A percentile compares a stretch with the other conserved stretches of the same genome.
Evolutionary conservation across 495 filamentous ascomycete genomes (phyloP).

Genomic region (Pseudevernia furfuracea): DNA sequence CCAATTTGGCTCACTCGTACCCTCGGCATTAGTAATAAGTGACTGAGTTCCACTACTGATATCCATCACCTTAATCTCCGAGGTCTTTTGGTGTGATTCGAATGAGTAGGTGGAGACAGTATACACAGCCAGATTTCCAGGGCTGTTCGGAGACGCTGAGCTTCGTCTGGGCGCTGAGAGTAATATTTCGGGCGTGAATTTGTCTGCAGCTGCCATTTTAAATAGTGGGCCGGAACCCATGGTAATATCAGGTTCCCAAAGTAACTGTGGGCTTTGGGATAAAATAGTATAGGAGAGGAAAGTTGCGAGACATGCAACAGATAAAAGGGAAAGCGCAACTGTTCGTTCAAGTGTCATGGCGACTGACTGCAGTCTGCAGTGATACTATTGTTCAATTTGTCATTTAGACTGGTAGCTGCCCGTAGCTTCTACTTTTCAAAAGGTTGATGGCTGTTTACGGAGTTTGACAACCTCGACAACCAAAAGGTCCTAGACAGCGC

Average conservation of each 20-base stretch:
- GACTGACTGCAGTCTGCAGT: not conserved
- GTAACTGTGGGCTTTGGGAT: slow-evolving; percentile 16
- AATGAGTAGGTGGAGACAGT: slow-evolving; percentile 78
- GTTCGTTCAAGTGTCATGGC: slow-evolving; percentile 14
- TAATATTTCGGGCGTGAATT: slow-evolving; percentile 72
- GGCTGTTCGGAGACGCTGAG: slow-evolving; percentile 62
- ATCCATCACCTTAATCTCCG: slow-evolving; percentile 69
- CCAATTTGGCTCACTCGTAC: slow-evolving; percentile 68
- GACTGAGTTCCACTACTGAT: slow-evolving; percentile 58
- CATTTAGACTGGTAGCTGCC: not conserved
- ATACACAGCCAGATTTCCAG: slow-evolving; percentile 63
- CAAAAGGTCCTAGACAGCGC: no score
- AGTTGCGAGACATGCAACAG: slow-evolving; percentile 15
- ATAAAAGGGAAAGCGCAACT: slow-evolving; percentile 16
- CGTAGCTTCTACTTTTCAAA: not conserved
- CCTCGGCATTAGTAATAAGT: slow-evolving; percentile 55
- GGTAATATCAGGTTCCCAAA: slow-evolving; percentile 2
- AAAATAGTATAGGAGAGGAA: slow-evolving; percentile 24
- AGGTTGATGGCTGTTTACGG: not conserved
- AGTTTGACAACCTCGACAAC: no score
- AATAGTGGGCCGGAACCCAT: slow-evolving; percentile 22
- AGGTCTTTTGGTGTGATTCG: slow-evolving; percentile 63
- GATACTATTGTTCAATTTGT: not conserved
- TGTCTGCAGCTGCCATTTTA: slow-evolving; percentile 58
- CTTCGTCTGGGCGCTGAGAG: slow-evolving; percentile 79